Percentiles rank a stretch among this genome's conserved stretches.
Evolutionary conservation across 495 filamentous ascomycete genomes (phyloP).

Genomic region (Penicillium salamii): DNA sequence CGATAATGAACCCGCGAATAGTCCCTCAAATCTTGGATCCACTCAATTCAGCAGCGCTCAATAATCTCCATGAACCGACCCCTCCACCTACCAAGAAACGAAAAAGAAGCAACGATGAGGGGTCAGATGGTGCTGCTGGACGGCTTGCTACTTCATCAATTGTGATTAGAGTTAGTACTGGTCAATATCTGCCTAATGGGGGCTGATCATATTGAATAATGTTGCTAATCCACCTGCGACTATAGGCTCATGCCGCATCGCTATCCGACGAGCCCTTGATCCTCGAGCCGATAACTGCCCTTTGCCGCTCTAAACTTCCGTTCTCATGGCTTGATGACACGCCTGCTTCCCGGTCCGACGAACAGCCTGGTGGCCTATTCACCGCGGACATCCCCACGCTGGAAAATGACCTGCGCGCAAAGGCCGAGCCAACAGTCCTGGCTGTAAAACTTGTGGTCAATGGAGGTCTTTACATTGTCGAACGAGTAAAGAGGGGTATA

Average conservation of each 20-base stretch:
- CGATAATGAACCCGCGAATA: constrained; percentile 39
- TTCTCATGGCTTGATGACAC: constrained; percentile 59
- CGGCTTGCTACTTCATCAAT: constrained; percentile 28
- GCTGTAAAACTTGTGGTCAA: constrained; percentile 60
- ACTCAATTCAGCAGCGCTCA: constrained; percentile 31
- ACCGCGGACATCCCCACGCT: constrained; percentile 60
- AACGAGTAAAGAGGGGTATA: constrained; percentile 62
- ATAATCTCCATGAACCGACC: constrained; percentile 26
- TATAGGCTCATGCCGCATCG: constrained; percentile 57
- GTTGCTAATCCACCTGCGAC: constrained; percentile 3
- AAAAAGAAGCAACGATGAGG: constrained; percentile 19
- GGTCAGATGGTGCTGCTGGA: constrained; percentile 16
- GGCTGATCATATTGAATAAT: not conserved
- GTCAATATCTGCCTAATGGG: not conserved
- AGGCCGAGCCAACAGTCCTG: constrained; percentile 49
- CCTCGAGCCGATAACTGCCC: constrained; percentile 56
- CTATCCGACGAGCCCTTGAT: constrained; percentile 56
- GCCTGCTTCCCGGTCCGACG: constrained; percentile 49
- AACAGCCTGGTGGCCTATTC: constrained; percentile 52
- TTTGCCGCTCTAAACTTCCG: constrained; percentile 59
- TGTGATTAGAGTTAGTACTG: constrained; percentile 29
- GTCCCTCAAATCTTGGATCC: constrained; percentile 33
- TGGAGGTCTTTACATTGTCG: constrained; percentile 64
- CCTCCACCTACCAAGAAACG: constrained; percentile 34
- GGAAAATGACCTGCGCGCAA: constrained; percentile 47